Evolutionary conservation across 495 filamentous ascomycete genomes (phyloP).

Genomic region (Penicillium robsamsonii): DNA sequence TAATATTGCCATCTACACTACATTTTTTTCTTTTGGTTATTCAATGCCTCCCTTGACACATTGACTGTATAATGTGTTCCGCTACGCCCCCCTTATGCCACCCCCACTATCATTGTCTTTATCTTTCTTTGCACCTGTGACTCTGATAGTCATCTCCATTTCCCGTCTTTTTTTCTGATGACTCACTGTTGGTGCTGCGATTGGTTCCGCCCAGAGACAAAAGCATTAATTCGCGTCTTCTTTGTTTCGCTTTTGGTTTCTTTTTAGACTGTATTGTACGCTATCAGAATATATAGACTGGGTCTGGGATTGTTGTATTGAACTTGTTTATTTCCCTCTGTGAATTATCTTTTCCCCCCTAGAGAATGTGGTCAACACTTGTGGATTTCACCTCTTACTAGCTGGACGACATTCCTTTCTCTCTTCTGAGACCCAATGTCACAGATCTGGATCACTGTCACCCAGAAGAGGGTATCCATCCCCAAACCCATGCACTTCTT

Average conservation of each 20-base stretch:
- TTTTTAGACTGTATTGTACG: constrained; percentile 17
- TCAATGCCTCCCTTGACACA: constrained; percentile 10
- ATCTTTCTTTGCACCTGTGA: constrained; percentile 9
- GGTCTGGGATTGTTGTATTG: constrained; percentile 18
- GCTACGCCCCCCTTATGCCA: constrained; percentile 22
- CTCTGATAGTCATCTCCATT: constrained; percentile 30
- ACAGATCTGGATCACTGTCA: not conserved
- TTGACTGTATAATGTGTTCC: not conserved
- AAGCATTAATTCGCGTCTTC: constrained; percentile 25
- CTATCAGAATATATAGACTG: constrained; percentile 23
- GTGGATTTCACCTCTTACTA: not conserved
- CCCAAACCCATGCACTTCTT: not conserved
- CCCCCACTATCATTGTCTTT: constrained; percentile 11
- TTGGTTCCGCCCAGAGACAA: constrained; percentile 18
- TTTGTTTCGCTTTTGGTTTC: constrained; percentile 15
- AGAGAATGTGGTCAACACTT: not conserved
- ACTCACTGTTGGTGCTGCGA: constrained; percentile 17
- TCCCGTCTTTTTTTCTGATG: constrained; percentile 19
- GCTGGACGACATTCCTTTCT: not conserved
- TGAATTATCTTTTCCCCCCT: not conserved
- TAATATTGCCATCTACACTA: constrained; percentile 19
- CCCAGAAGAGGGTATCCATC: not conserved
- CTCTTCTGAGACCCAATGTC: not conserved
- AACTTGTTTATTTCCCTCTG: constrained; percentile 4
- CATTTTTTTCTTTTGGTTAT: constrained; percentile 15